Conservation (phyloP, 2,329 filamentous ascomycete species). For the Nothophaeocryptopus gaeumannii region DNA sequence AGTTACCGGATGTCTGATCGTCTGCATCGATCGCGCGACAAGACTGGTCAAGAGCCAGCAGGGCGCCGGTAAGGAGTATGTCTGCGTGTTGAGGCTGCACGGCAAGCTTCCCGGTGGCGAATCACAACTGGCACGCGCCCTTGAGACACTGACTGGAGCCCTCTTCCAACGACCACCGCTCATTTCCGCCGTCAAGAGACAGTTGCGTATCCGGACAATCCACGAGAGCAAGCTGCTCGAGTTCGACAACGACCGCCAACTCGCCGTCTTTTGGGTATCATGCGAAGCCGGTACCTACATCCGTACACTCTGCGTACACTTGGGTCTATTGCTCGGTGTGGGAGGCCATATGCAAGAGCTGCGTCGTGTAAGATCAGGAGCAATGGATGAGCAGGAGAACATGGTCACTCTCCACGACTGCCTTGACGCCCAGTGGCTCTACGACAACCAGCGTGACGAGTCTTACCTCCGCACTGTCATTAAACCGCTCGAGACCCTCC, state of each 20-base stretch:
- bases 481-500: constrained; percentile 83
- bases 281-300: constrained; percentile 99
- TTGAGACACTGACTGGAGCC: constrained; percentile 94
- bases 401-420: constrained; percentile 95
- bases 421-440: constrained; percentile 90
- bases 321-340: constrained; percentile 74
- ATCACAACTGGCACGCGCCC: constrained; percentile 84
- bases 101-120: constrained; percentile 92
- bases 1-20: constrained; percentile 92
- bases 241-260: constrained; percentile 96
- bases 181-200: constrained; percentile 97
- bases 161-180: constrained; percentile 95
- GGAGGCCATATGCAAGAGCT: constrained; percentile 99
- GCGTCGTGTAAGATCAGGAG: constrained; percentile 85
- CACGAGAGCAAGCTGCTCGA: constrained; percentile 93
- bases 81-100: constrained; percentile 90
- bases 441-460: constrained; percentile 95
- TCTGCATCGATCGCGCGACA: constrained; percentile 94
- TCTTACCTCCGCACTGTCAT: constrained; percentile 88
- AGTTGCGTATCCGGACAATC: constrained; percentile 96
- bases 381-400: constrained; percentile 86
- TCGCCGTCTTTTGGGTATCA: constrained; percentile 98
- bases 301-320: constrained; percentile 92
- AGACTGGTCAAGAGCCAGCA: constrained; percentile 98
- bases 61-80: constrained; percentile 98